Conservation (phyloP, 1,284 basidiomycete genomes). For the Cryptococcus jaspeensis region DNA sequence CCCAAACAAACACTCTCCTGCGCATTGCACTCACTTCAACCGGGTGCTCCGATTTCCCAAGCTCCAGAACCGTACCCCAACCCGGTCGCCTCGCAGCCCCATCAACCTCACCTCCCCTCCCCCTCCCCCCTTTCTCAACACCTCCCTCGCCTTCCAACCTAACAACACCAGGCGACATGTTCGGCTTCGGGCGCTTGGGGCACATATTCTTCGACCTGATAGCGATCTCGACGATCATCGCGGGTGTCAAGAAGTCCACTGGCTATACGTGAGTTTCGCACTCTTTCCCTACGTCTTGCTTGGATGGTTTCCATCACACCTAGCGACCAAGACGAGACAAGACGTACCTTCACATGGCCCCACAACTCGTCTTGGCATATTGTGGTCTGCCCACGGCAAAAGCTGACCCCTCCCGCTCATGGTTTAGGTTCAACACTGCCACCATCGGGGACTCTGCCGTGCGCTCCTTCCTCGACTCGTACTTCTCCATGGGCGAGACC, state of each 20-base stretch:
- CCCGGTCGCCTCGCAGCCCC: too few species aligned
- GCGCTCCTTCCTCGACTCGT: constrained; percentile 72
- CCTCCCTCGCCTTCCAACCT: too few species aligned
- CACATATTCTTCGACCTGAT: constrained; percentile 85
- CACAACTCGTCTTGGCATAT: not conserved
- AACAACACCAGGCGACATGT: constrained; percentile 56
- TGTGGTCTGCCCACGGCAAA: not conserved
- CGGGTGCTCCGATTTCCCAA: too few species aligned
- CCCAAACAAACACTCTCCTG: too few species aligned
- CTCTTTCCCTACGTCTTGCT: not conserved
- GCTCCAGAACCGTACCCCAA: too few species aligned
- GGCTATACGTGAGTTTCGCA: constrained; percentile 74
- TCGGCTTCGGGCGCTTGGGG: constrained; percentile 74
- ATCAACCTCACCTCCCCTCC: too few species aligned
- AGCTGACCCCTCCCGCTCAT: not conserved
- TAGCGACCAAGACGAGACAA: too few species aligned
- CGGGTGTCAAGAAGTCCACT: constrained; percentile 84
- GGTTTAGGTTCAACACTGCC: constrained; percentile 55
- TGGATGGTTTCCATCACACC: too few species aligned
- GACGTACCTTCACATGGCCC: not conserved
- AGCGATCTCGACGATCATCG: constrained; percentile 84
- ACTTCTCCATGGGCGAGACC: constrained; percentile 82
- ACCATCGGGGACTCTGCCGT: constrained; percentile 71
- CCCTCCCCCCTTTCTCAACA: too few species aligned
- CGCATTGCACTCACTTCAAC: too few species aligned